phyloP scores from a whole-genome alignment of 805 yeast genomes.

The Candida hungchunana region DNA sequence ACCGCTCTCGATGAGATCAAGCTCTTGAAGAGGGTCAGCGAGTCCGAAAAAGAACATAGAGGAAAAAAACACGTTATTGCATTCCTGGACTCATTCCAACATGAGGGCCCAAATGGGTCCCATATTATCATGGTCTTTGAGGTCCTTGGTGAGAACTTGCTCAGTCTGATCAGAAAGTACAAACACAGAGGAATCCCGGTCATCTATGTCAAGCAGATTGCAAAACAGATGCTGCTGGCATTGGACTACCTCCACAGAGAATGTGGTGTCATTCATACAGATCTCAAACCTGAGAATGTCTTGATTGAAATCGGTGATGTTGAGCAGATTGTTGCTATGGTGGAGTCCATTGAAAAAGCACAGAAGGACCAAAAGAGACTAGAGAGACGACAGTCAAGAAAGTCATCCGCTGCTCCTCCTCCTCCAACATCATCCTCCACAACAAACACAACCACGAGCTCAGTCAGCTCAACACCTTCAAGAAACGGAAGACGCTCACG shows the following conservation, averaged over 20 bases:
- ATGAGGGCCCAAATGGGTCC: constrained; percentile 84
- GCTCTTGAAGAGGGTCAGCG: constrained; percentile 61
- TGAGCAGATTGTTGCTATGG: constrained; percentile 66
- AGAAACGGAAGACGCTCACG: constrained; percentile 45
- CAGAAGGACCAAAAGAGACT: constrained; percentile 38
- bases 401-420: constrained; percentile 18
- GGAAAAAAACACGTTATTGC: constrained; percentile 82
- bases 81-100: constrained; percentile 78
- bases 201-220: constrained; percentile 72
- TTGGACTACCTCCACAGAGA: constrained; percentile 68
- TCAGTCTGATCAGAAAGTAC: constrained; percentile 77
- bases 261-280: constrained; percentile 74
- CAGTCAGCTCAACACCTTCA: constrained; percentile 24
- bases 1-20: constrained; percentile 94
- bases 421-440: constrained; percentile 15
- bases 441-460: too few species aligned
- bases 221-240: constrained; percentile 71
- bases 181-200: constrained; percentile 77
- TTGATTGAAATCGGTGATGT: constrained; percentile 80
- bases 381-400: constrained; percentile 35
- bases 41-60: constrained; percentile 61
- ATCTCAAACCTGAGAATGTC: constrained; percentile 71
- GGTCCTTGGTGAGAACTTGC: constrained; percentile 88
- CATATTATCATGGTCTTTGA: constrained; percentile 98
- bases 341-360: constrained; percentile 55